Evolutionary conservation across 2,329 filamentous ascomycete species (phyloP).

Genomic region (Fusarium illudens): DNA sequence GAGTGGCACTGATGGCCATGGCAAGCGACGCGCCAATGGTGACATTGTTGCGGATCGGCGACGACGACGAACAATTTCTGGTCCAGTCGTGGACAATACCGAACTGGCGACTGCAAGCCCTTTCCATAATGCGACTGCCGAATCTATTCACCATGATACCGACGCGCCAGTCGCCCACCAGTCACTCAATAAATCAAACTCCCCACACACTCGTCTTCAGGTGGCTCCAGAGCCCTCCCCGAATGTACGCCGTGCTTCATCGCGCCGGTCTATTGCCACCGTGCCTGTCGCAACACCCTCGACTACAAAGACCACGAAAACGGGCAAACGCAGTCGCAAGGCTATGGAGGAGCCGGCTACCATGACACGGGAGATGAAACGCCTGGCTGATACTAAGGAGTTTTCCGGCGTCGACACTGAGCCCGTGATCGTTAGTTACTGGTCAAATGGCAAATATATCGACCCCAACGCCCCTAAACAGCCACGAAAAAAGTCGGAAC

Average conservation of each 20-base stretch:
- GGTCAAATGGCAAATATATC: conserved; percentile 72
- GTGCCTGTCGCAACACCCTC: conserved; percentile 55
- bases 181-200: conserved; percentile 51
- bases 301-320: conserved; percentile 58
- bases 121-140: conserved; percentile 23
- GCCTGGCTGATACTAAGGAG: conserved; percentile 70
- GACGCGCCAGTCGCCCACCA: conserved; percentile 58
- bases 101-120: conserved; percentile 16
- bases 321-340: conserved; percentile 70
- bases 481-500: conserved; percentile 49
- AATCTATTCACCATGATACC: conserved; percentile 49
- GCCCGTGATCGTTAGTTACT: conserved; percentile 66
- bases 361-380: conserved; percentile 65
- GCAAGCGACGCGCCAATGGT: conserved; percentile 62
- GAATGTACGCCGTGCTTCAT: conserved; percentile 51
- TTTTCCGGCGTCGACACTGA: conserved; percentile 66
- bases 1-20: conserved; percentile 68
- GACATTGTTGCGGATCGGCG: conserved; percentile 57
- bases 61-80: conserved; percentile 57
- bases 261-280: conserved; percentile 50
- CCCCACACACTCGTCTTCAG: conserved; percentile 47
- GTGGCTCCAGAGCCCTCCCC: conserved; percentile 41
- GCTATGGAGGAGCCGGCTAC: conserved; percentile 58
- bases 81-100: conserved; percentile 41
- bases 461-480: conserved; percentile 54